Evolutionary conservation across 2,329 filamentous ascomycete genomes (phyloP).

Genomic region (Elsinoe perseae): DNA sequence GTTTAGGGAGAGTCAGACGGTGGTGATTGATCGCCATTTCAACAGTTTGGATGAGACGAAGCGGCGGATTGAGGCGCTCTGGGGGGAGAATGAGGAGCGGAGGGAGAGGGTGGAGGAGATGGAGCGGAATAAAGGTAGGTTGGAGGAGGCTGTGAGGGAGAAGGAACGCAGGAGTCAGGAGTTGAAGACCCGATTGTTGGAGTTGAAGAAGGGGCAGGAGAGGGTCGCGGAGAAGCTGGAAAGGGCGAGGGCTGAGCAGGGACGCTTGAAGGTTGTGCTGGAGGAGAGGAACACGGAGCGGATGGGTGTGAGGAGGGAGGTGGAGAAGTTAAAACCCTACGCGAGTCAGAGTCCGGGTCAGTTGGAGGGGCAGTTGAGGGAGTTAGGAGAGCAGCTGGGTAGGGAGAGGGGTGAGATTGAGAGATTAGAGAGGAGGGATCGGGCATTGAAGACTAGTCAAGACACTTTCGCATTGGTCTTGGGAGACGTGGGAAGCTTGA

Average conservation of each 20-base stretch:
- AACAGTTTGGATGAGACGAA: slow-evolving; percentile 85
- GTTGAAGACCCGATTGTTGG: slow-evolving; percentile 71
- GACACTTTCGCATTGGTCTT: slow-evolving; percentile 82
- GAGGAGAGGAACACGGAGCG: slow-evolving; percentile 65
- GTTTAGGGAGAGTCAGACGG: slow-evolving; percentile 87
- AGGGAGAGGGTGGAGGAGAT: slow-evolving; percentile 73
- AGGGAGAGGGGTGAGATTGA: slow-evolving; percentile 81
- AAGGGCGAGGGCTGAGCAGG: slow-evolving; percentile 72
- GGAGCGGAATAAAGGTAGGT: slow-evolving; percentile 67
- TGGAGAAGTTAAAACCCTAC: slow-evolving; percentile 82
- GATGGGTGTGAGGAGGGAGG: slow-evolving; percentile 71
- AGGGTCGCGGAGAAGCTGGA: slow-evolving; percentile 75
- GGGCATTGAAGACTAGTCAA: slow-evolving; percentile 82
- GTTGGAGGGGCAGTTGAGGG: slow-evolving; percentile 71
- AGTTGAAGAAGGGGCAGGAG: slow-evolving; percentile 74
- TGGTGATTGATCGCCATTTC: slow-evolving; percentile 85
- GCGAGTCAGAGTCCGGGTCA: slow-evolving; percentile 79
- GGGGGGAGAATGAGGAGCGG: slow-evolving; percentile 79
- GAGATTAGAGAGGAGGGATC: slow-evolving; percentile 72
- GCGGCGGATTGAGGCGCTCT: slow-evolving; percentile 75
- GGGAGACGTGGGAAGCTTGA: slow-evolving; percentile 78
- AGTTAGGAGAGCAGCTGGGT: slow-evolving; percentile 70
- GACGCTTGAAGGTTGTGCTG: slow-evolving; percentile 61
- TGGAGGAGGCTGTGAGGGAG: slow-evolving; percentile 73
- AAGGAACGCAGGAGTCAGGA: slow-evolving; percentile 83